phyloP scores from a whole-genome alignment of 148 eudicot genomes.

The Rhododendron williamsianum region DNA sequence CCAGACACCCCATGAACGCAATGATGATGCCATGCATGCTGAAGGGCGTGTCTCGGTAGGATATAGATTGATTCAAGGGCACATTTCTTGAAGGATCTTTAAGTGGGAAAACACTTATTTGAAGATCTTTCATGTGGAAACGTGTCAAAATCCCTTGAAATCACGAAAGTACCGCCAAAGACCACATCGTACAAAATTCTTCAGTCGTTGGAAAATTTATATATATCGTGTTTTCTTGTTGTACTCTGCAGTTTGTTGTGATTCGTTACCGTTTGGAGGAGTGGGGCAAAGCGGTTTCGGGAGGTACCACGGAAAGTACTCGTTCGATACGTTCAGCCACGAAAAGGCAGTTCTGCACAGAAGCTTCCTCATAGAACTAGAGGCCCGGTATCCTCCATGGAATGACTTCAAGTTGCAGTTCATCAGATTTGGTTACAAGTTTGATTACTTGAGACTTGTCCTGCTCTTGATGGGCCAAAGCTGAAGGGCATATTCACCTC shows the following conservation, averaged over 20 bases:
- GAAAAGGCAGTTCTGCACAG: constrained; percentile 71
- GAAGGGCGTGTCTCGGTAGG: background rate
- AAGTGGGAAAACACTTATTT: background rate
- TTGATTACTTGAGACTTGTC: constrained; percentile 46
- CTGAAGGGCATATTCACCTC: constrained; percentile 9
- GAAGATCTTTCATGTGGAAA: background rate
- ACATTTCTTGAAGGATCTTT: background rate
- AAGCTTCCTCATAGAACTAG: constrained; percentile 57
- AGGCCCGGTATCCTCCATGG: constrained; percentile 92
- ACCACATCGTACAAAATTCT: background rate
- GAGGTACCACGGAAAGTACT: constrained; percentile 88
- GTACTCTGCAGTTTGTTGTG: constrained; percentile 58
- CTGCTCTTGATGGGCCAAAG: constrained; percentile 54
- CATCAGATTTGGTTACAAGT: constrained; percentile 51
- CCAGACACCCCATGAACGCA: no score
- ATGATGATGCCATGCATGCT: background rate
- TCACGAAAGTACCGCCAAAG: background rate
- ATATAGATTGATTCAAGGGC: background rate
- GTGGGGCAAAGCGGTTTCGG: constrained; percentile 92
- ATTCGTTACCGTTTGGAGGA: constrained; percentile 86
- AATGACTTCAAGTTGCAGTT: constrained; percentile 71
- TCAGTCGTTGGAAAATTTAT: background rate
- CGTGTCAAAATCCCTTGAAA: background rate
- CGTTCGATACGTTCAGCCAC: constrained; percentile 88
- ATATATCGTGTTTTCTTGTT: background rate